Base-by-base conservation (phyloP, 2,329 filamentous ascomycete genomes). In the Lachnellula occidentalis region DNA sequence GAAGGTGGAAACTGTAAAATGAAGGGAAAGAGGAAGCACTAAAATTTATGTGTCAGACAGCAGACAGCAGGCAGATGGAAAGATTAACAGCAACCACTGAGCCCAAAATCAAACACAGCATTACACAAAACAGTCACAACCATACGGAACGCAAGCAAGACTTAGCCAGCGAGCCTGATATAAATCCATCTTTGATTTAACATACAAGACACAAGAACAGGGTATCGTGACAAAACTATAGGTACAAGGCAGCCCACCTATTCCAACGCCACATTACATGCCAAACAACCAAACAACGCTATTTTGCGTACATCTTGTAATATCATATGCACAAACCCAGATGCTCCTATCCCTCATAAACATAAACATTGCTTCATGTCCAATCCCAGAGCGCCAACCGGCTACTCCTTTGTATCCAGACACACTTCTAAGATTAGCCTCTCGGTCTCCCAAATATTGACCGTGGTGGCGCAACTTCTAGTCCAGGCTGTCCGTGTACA, bases 201-300 rank as follows among this genome's bases (percentile, higher is more conserved):
- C 19, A 12, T 17, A 12, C 22, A 14, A 22, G 15, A 39, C 48
- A 24, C n/a, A n/a, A 50, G 21, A 50, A 50, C 21, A 50, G 48
- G 48, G 48, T 50, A 50, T 50, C 48, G 37, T 50, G 36, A 50
- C 34, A 27, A 27, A 19, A 42, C 48, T 41, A 50, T 50, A 50
- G 21, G 15, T 50, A 42, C 48, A 50, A 42, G 34, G 34, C 41
- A 50, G 31, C 34, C 46, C 46, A 24, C 34, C 43, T 6, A 21
- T 12, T 48, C 34, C 12, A 48, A 48, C 46, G 27, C 46, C 46
- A 48, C 27, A 36, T 9, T 9, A 45, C 46, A 48, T 48, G 46
- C 46, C 22, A 48, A 36, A 21, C 14, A 17, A n/a, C n/a, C n/a
- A n/a, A n/a, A n/a, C n/a, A 27, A 9, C 21, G 22, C 43, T 45